phyloP scores from a whole-genome alignment of 208 protist species.

The Wallacemonas rigidus region DNA sequence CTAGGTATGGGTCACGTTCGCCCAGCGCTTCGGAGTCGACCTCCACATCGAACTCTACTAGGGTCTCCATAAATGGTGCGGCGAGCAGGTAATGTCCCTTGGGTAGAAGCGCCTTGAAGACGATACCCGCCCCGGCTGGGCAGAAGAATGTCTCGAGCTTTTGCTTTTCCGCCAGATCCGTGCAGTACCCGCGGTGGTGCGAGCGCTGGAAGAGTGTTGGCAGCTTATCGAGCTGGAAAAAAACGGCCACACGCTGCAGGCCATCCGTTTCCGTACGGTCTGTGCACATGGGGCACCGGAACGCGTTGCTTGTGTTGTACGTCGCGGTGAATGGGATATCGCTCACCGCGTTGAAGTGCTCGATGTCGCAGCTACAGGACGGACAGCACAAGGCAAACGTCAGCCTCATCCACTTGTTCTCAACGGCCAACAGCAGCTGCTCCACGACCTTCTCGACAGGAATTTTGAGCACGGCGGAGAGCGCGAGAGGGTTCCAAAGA shows the following conservation, averaged over 20 bases:
- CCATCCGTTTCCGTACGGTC: conserved; percentile 58
- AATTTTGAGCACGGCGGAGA: conserved; percentile 57
- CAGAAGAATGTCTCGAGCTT: conserved; percentile 73
- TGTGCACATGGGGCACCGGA: conserved; percentile 79
- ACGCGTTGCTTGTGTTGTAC: conserved; percentile 67
- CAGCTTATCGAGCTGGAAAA: conserved; percentile 58
- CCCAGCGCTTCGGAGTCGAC: conserved; percentile 48
- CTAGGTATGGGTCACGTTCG: conserved; percentile 34
- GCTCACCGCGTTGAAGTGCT: conserved; percentile 50
- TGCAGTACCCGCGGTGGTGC: conserved; percentile 77
- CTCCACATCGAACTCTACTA: conserved; percentile 66
- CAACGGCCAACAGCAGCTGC: conserved; percentile 76
- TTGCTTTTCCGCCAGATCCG: conserved; percentile 50
- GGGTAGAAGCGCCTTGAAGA: conserved; percentile 53
- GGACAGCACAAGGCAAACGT: conserved; percentile 69
- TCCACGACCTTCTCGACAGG: conserved; percentile 61
- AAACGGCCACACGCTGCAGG: conserved; percentile 61
- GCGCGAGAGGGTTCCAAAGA: conserved; percentile 71
- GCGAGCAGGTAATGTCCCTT: conserved; percentile 63
- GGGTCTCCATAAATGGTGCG: conserved; percentile 53
- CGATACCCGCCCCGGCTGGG: conserved; percentile 58
- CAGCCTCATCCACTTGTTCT: conserved; percentile 58
- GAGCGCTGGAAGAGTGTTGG: conserved; percentile 40
- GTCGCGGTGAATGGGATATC: conserved; percentile 66
- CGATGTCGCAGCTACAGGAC: conserved; percentile 80